Conservation (phyloP, 2,329 filamentous ascomycete genomes). For the Aspergillus ruber region DNA sequence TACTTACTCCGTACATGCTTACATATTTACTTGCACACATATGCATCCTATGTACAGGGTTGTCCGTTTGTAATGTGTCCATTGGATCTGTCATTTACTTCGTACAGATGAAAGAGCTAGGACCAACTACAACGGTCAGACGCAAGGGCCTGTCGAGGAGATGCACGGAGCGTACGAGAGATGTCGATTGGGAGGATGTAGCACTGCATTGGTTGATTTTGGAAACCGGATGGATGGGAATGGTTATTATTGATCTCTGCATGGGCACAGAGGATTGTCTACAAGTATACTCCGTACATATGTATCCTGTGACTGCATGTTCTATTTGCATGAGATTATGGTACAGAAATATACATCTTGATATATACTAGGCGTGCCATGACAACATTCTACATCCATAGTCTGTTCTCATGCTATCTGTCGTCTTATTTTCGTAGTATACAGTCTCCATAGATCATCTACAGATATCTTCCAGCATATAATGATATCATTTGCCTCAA, state of each 20-base stretch:
- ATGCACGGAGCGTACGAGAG: not conserved
- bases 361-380: not conserved
- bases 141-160: not conserved
- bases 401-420: too few relatives aligned
- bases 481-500: too few relatives aligned
- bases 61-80: not conserved
- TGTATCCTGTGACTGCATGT: not conserved
- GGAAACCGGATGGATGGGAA: not conserved
- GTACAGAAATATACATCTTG: not conserved
- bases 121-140: not conserved
- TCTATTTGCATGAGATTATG: too few relatives aligned
- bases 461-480: too few relatives aligned
- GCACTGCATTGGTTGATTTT: too few relatives aligned
- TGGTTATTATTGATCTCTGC: too few relatives aligned
- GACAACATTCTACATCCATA: not conserved
- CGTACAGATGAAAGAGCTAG: not conserved
- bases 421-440: too few relatives aligned
- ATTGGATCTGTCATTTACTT: not conserved
- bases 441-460: too few relatives aligned
- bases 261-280: too few relatives aligned
- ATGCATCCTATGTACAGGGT: not conserved
- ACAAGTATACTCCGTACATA: too few relatives aligned
- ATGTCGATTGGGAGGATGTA: not conserved
- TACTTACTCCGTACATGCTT: not conserved
- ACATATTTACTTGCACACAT: not conserved